Percentiles rank a stretch among this genome's conserved stretches.
These are phyloP conservation scores for Umbilicus rupestris DNA, from an alignment of 164 flowering plant genomes.

Conservation along the genomic window DNA sequence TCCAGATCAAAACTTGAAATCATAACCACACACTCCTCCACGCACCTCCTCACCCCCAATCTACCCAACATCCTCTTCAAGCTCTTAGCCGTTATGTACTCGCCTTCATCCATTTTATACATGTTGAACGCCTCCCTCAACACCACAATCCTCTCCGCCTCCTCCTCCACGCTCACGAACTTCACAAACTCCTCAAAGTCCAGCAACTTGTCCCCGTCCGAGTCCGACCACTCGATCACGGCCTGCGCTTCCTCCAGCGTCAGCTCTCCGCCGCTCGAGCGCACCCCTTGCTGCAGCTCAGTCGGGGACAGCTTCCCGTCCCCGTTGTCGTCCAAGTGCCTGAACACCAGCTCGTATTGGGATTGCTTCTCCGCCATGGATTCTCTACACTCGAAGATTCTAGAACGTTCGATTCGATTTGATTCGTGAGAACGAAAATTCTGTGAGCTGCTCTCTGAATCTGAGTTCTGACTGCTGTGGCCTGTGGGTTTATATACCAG, in stretches of 20 bases:
- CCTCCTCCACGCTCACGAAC: conserved; percentile 23
- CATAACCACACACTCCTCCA: conserved; percentile 28
- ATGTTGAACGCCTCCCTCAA: conserved; percentile 34
- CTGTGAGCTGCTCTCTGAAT: no score
- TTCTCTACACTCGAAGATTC: no score
- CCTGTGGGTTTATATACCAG: no score
- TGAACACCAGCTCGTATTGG: conserved; percentile 24
- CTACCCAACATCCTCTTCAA: conserved; percentile 29
- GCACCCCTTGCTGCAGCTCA: conserved; percentile 25
- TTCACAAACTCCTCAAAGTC: conserved; percentile 29
- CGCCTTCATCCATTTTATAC: conserved; percentile 27
- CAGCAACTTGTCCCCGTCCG: conserved; percentile 30
- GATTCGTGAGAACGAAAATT: no score
- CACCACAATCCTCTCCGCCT: conserved; percentile 27
- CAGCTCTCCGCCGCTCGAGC: conserved; percentile 17
- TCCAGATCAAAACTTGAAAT: conserved; percentile 36
- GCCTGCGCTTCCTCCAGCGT: conserved; percentile 22
- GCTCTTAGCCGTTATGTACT: conserved; percentile 33
- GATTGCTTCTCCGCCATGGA: conserved; percentile 15
- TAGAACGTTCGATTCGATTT: neutral
- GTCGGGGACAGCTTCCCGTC: conserved; percentile 29
- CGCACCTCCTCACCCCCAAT: conserved; percentile 22
- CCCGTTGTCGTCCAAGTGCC: conserved; percentile 22
- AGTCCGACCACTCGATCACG: conserved; percentile 20
- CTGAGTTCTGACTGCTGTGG: no score